Evolutionary conservation across 768 basidiomycete genomes (phyloP).

Genomic region (Trametes coccinea): DNA sequence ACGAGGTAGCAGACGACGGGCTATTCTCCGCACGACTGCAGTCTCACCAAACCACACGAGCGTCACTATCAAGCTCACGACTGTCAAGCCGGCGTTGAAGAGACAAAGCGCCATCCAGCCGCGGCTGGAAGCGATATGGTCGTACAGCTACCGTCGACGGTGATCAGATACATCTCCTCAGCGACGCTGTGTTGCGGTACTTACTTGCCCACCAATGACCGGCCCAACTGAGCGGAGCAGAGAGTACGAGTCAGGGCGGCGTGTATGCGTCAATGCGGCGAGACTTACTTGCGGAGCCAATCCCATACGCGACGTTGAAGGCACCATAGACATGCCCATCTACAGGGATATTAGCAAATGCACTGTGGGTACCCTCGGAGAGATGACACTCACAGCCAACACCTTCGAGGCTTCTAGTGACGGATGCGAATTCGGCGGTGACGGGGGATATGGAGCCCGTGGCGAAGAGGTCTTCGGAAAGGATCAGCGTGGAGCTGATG

Average conservation of each 20-base stretch:
- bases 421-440: constrained; percentile 65
- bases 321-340: constrained; percentile 76
- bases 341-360: constrained; percentile 28
- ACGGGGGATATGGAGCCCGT: constrained; percentile 61
- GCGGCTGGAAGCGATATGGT: constrained; percentile 38
- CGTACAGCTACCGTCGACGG: constrained; percentile 51
- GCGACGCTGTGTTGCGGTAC: constrained; percentile 7
- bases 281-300: constrained; percentile 59
- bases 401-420: constrained; percentile 56
- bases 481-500: too few relatives aligned
- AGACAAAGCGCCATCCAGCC: constrained; percentile 66
- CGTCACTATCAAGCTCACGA: constrained; percentile 40
- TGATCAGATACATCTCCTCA: background rate
- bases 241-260: background rate
- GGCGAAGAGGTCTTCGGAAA: constrained; percentile 55
- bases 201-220: constrained; percentile 65
- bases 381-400: constrained; percentile 57
- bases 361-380: constrained; percentile 4
- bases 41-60: constrained; percentile 50
- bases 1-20: background rate
- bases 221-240: constrained; percentile 56
- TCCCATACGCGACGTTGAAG: constrained; percentile 70
- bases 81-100: constrained; percentile 46
- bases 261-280: background rate
- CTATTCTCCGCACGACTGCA: constrained; percentile 10